phyloP scores from a whole-genome alignment of 441 rosid species.

The Populus hybrid region DNA sequence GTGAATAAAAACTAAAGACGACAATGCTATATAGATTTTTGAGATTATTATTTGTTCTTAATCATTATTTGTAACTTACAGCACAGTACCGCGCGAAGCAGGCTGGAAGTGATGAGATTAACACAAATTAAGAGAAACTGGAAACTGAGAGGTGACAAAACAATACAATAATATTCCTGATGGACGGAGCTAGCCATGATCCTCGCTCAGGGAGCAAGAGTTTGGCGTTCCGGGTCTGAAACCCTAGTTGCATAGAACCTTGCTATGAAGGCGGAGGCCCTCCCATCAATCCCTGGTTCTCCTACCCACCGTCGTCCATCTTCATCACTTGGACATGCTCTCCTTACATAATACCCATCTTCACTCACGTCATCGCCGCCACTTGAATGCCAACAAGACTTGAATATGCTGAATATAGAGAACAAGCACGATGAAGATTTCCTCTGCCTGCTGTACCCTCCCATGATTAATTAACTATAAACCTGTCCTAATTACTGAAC shows the following conservation, averaged over 20 bases:
- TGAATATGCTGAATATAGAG: conserved; percentile 48
- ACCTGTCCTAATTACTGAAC: background rate
- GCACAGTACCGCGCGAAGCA: background rate
- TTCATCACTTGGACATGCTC: conserved; percentile 60
- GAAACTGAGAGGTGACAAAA: background rate
- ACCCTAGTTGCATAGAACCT: conserved; percentile 55
- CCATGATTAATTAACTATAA: conserved; percentile 20
- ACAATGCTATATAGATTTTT: background rate
- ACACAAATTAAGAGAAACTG: background rate
- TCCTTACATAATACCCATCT: conserved; percentile 41
- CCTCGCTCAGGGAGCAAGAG: conserved; percentile 31
- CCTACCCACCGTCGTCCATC: conserved; percentile 27
- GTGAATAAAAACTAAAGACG: background rate
- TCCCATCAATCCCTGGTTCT: conserved; percentile 70
- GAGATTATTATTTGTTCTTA: background rate
- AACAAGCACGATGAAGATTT: conserved; percentile 46
- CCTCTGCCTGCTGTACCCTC: conserved; percentile 39
- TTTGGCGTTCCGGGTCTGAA: conserved; percentile 44
- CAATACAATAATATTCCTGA: background rate
- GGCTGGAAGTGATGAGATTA: background rate
- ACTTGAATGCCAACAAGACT: conserved; percentile 43
- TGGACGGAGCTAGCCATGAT: background rate
- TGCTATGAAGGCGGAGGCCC: conserved; percentile 66
- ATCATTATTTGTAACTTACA: background rate
- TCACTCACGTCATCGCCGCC: conserved; percentile 58